These are phyloP conservation scores for Filobasidium uniguttulatum DNA, from an alignment of 1,284 basidiomycete species.

Conservation along the genomic window DNA sequence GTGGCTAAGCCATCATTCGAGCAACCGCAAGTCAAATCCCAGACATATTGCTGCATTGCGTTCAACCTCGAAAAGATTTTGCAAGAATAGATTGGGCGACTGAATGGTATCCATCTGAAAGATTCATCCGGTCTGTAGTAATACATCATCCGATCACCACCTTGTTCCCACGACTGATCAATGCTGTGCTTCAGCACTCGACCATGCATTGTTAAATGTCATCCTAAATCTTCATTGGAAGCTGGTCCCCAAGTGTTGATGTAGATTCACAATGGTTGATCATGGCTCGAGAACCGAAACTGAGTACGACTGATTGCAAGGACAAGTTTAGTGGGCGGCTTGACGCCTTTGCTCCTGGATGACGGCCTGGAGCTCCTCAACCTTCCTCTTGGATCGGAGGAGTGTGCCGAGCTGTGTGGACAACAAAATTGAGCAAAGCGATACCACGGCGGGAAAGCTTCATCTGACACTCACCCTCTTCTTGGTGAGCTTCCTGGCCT, in stretches of 20 bases:
- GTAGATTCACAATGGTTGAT: not conserved
- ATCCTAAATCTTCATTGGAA: not conserved
- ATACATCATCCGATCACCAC: not conserved
- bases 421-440: not conserved
- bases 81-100: not conserved
- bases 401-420: constrained; percentile 70
- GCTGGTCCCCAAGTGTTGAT: not conserved
- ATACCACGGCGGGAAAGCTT: not conserved
- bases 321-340: constrained; percentile 34
- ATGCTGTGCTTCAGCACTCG: not conserved
- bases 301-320: too few species aligned
- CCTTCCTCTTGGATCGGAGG: constrained; percentile 90
- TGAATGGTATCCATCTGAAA: not conserved
- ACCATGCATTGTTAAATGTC: not conserved
- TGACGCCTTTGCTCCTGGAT: constrained; percentile 52
- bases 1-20: too few species aligned
- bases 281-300: not conserved
- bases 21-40: too few species aligned
- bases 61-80: not conserved
- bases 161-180: not conserved
- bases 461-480: constrained; percentile 61
- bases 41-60: too few species aligned
- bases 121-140: not conserved
- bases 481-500: constrained; percentile 94
- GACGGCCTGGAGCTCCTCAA: constrained; percentile 79